Evolutionary conservation across 2,329 filamentous ascomycete genomes (phyloP).

Genomic region (Colletotrichum tamarilloi): DNA sequence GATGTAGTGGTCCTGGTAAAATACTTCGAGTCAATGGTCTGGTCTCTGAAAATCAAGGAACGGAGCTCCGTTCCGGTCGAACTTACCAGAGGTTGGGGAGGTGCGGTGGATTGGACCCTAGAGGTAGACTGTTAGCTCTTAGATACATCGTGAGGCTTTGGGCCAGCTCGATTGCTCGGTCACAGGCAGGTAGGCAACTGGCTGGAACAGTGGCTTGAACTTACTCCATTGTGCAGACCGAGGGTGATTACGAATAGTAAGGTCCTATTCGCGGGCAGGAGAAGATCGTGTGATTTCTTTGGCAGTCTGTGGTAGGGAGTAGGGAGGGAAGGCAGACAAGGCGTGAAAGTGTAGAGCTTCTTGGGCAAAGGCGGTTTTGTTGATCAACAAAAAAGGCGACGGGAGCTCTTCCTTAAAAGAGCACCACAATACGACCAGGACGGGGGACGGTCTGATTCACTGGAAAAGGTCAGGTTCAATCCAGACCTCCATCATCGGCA

Average conservation of each 20-base stretch:
- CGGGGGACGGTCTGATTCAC: not conserved
- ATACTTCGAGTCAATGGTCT: constrained; percentile 13
- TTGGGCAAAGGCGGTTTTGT: not conserved
- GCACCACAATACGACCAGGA: constrained; percentile 19
- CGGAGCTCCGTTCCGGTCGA: not conserved
- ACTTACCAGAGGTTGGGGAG: constrained; percentile 32
- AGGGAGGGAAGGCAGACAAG: not conserved
- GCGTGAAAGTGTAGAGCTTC: not conserved
- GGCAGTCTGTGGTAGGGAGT: not conserved
- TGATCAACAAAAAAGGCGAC: constrained; percentile 1
- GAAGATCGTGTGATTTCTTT: not conserved
- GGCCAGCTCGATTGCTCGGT: not conserved
- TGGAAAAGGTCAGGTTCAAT: not conserved
- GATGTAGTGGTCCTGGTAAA: constrained; percentile 69
- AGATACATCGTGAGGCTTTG: not conserved
- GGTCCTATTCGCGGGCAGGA: not conserved
- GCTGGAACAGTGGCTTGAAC: not conserved
- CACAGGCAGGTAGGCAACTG: not conserved
- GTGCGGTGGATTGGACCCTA: constrained; percentile 21
- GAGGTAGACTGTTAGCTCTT: not conserved
- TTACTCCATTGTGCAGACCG: constrained; percentile 26
- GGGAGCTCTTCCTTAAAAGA: constrained; percentile 27
- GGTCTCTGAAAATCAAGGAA: not conserved
- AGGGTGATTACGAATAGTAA: not conserved
- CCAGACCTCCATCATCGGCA: constrained; percentile 2